A percentile compares a stretch with the other conserved stretches of the same genome.
These are phyloP conservation scores for sweet orange (Citrus sinensis) DNA, from an alignment of 345 rosid genomes.

Conservation along the genomic window DNA sequence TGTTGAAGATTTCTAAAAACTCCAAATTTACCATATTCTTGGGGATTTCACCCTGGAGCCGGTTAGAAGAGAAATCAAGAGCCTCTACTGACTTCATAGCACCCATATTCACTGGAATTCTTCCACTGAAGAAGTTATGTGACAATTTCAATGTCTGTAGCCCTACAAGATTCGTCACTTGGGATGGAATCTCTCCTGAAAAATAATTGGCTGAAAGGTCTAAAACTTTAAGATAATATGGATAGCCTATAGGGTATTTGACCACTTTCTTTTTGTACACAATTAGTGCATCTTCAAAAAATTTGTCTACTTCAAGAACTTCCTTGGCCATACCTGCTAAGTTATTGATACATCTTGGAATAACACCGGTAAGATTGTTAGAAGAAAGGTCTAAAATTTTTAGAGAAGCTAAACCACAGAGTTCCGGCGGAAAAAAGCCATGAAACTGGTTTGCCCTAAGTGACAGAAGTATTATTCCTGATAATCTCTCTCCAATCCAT, in stretches of 20 bases:
- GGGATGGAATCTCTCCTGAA: too few relatives aligned
- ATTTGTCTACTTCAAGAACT: accelerated
- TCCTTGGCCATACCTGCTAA: background rate
- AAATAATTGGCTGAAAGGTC: too few relatives aligned
- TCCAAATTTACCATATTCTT: background rate
- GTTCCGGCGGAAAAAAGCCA: conserved; percentile 17
- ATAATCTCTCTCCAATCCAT: conserved; percentile 15
- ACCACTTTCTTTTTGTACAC: background rate
- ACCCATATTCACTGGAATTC: background rate
- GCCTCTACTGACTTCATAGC: background rate
- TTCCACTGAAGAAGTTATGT: background rate
- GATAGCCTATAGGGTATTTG: too few relatives aligned
- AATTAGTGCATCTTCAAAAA: background rate
- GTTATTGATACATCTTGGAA: conserved; percentile 5
- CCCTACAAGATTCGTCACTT: background rate
- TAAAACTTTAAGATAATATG: too few relatives aligned
- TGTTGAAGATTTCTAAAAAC: accelerated
- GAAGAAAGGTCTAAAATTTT: conserved; percentile 14
- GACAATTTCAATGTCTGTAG: background rate
- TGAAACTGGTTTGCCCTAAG: conserved; percentile 16
- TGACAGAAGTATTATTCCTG: background rate
- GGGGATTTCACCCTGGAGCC: background rate
- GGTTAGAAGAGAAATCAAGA: background rate
- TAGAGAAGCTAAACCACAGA: conserved; percentile 2
- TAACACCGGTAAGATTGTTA: background rate